These are phyloP conservation scores for Emiliania huxleyi DNA, from an alignment of 78 protist genomes.

Conservation along the genomic window DNA sequence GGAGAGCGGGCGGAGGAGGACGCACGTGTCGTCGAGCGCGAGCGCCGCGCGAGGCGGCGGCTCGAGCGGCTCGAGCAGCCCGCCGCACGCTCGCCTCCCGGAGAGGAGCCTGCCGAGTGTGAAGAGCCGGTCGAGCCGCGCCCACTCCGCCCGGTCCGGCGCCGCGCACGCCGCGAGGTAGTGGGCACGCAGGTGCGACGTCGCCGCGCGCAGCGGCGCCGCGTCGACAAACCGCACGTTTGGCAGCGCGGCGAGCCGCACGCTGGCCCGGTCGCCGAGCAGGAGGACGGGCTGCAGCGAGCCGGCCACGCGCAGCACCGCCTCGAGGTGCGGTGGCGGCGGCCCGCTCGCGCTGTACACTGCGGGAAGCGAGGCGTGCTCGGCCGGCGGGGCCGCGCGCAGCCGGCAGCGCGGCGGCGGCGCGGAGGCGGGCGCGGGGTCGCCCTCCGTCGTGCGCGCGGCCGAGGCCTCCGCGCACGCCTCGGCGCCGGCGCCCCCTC, in stretches of 20 bases:
- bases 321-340: neutral
- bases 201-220: neutral
- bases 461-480: neutral
- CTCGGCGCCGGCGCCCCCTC: no score
- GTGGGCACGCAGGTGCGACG: neutral
- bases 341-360: neutral
- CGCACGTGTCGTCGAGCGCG: neutral
- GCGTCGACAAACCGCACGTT: neutral
- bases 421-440: neutral
- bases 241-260: neutral
- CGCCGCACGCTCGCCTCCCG: no score
- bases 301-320: neutral
- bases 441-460: neutral
- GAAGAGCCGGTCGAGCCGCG: neutral
- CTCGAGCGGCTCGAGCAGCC: neutral
- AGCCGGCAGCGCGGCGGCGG: no score
- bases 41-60: neutral
- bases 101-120: neutral
- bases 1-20: neutral
- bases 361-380: neutral
- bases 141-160: neutral
- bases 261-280: neutral
- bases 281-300: neutral
- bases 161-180: neutral
- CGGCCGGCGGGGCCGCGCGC: neutral